Evolutionary conservation across 805 yeast genomes (phyloP).

Genomic region (Diddensiella transvaalensis): DNA sequence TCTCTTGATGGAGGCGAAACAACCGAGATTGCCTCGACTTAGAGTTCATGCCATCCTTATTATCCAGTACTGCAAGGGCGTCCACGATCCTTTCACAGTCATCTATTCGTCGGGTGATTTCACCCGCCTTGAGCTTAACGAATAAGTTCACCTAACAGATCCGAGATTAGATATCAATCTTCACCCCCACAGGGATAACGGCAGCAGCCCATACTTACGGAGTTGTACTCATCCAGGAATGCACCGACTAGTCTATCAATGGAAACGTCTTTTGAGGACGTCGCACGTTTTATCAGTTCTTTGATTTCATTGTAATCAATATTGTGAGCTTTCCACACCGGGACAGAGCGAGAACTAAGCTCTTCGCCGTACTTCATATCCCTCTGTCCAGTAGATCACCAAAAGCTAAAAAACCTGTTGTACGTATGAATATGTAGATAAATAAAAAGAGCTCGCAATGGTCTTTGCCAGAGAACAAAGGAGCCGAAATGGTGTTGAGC

Average conservation of each 20-base stretch:
- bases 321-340: constrained; percentile 84
- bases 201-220: constrained; percentile 40
- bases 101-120: constrained; percentile 51
- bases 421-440: too few relatives aligned
- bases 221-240: constrained; percentile 58
- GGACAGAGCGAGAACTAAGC: constrained; percentile 68
- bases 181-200: not conserved
- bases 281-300: constrained; percentile 55
- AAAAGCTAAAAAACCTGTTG: too few relatives aligned
- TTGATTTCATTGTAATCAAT: constrained; percentile 80
- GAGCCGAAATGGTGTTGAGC: too few relatives aligned
- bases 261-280: constrained; percentile 29
- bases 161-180: constrained; percentile 1
- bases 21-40: constrained; percentile 22
- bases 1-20: constrained; percentile 36
- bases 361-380: constrained; percentile 85
- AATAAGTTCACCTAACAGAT: constrained; percentile 46
- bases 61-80: constrained; percentile 24
- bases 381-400: not conserved
- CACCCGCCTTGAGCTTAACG: constrained; percentile 64
- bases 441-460: too few relatives aligned
- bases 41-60: constrained; percentile 12
- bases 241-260: constrained; percentile 38
- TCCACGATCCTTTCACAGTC: constrained; percentile 39
- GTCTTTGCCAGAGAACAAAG: too few relatives aligned